Percentiles rank a stretch among this genome's conserved stretches.
Evolutionary conservation across 2,329 filamentous ascomycete species (phyloP).

Genomic region (Raffaelea albimanens): DNA sequence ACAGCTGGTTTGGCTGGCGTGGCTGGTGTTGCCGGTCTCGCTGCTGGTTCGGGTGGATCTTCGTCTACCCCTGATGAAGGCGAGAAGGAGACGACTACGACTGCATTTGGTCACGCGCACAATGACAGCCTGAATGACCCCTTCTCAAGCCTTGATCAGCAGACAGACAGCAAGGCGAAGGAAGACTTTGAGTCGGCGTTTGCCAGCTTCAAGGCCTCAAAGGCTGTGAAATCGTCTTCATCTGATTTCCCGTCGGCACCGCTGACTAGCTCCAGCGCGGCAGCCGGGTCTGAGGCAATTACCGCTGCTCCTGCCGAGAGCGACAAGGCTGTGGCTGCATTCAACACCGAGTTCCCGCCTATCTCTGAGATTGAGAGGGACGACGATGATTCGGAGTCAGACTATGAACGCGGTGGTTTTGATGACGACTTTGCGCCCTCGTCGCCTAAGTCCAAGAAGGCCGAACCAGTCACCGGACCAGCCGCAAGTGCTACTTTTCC

Average conservation of each 20-base stretch:
- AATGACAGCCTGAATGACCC: conserved; percentile 30
- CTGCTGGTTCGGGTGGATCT: conserved; percentile 2
- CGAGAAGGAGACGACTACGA: conserved; percentile 4
- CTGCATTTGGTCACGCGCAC: conserved; percentile 11
- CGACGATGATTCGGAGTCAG: conserved; percentile 77
- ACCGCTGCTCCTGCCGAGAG: conserved; percentile 25
- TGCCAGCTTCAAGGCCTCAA: conserved; percentile 54
- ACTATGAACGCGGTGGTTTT: conserved; percentile 61
- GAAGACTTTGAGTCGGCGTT: conserved; percentile 82
- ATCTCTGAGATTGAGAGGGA: conserved; percentile 70
- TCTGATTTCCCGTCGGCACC: too few species aligned
- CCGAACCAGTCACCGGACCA: conserved; percentile 16
- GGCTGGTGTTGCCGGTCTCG: conserved; percentile 1
- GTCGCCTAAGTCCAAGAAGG: conserved; percentile 27
- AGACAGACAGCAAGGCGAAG: conserved; percentile 46
- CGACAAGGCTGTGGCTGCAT: conserved; percentile 37
- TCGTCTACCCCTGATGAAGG: not conserved
- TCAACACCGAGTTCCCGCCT: conserved; percentile 79
- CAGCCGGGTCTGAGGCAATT: conserved; percentile 19
- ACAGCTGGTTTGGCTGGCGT: not conserved
- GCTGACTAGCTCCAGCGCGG: not conserved
- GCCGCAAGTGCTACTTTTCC: too few species aligned
- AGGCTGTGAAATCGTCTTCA: not conserved
- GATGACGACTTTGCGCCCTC: conserved; percentile 90
- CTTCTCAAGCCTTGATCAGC: conserved; percentile 41